Conservation (phyloP, 176 grass and related monocot genomes). For the Ananas comosus region DNA sequence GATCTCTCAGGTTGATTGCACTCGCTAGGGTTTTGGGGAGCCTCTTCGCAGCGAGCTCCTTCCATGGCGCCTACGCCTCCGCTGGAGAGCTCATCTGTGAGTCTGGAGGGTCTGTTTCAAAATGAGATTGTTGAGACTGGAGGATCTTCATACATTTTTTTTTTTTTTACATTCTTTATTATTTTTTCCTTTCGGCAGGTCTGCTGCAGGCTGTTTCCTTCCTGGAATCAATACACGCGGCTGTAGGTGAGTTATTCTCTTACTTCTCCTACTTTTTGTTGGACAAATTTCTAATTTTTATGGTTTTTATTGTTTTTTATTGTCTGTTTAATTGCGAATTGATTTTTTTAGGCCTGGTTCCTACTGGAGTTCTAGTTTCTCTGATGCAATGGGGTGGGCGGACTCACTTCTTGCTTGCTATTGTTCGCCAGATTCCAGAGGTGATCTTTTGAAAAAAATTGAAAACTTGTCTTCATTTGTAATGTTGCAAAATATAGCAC, state of each 20-base stretch:
- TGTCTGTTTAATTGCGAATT: neutral
- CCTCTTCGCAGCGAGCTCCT: slow-evolving; percentile 18
- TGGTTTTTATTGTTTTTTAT: neutral
- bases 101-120: neutral
- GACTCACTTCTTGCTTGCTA: slow-evolving; percentile 76
- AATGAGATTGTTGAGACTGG: neutral
- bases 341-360: slow-evolving; percentile 58
- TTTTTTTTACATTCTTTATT: neutral
- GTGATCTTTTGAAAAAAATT: slow-evolving; percentile 13
- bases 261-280: neutral
- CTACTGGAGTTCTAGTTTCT: slow-evolving; percentile 37
- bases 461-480: neutral
- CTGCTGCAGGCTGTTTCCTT: slow-evolving; percentile 58
- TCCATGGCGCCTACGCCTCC: slow-evolving; percentile 40
- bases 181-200: slow-evolving; percentile 22
- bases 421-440: slow-evolving; percentile 68
- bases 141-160: too few relatives aligned
- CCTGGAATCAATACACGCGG: slow-evolving; percentile 60
- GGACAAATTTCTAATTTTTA: neutral
- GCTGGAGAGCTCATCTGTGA: slow-evolving; percentile 74
- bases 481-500: neutral
- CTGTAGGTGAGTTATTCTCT: slow-evolving; percentile 38
- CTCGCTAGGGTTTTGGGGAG: slow-evolving; percentile 40
- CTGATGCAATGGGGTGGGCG: slow-evolving; percentile 88
- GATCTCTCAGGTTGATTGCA: slow-evolving; percentile 47